phyloP scores from a whole-genome alignment of 108 stramenopile genomes.

The Pseudonitzschia multiseries region DNA sequence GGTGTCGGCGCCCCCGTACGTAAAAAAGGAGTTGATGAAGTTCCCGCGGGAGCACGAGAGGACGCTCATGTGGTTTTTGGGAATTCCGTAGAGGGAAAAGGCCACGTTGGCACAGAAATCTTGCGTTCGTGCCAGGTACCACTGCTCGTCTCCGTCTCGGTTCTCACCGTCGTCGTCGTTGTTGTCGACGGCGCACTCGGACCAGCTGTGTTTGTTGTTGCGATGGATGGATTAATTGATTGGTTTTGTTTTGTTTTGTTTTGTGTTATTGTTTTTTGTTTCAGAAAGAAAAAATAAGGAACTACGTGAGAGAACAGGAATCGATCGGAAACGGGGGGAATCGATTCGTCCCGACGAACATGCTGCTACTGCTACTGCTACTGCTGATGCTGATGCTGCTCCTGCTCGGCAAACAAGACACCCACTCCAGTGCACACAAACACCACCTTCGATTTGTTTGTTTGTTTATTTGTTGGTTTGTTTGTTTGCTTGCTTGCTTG shows the following conservation, averaged over 20 bases:
- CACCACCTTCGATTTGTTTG: too few species aligned
- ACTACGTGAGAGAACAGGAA: not conserved
- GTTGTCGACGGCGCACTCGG: constrained; percentile 31
- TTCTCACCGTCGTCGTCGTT: constrained; percentile 31
- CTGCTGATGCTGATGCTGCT: too few species aligned
- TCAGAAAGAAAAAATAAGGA: not conserved
- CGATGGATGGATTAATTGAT: not conserved
- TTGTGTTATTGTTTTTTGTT: too few species aligned
- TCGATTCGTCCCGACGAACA: too few species aligned
- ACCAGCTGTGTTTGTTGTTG: constrained; percentile 24
- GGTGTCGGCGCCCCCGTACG: constrained; percentile 37
- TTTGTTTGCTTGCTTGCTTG: too few species aligned
- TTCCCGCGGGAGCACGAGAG: constrained; percentile 21
- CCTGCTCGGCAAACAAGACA: too few species aligned
- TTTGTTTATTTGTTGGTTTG: too few species aligned
- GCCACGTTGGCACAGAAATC: constrained; percentile 49
- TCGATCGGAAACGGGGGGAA: too few species aligned
- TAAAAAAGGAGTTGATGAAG: constrained; percentile 57
- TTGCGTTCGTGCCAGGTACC: constrained; percentile 45
- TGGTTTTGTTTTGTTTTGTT: too few species aligned
- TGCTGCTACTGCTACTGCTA: too few species aligned
- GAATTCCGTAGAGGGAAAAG: constrained; percentile 39
- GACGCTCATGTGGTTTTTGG: constrained; percentile 10
- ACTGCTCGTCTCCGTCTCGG: constrained; percentile 39
- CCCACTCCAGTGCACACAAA: too few species aligned